These are phyloP conservation scores for Populus hybrid DNA, from an alignment of 441 rosid genomes.

Conservation along the genomic window DNA sequence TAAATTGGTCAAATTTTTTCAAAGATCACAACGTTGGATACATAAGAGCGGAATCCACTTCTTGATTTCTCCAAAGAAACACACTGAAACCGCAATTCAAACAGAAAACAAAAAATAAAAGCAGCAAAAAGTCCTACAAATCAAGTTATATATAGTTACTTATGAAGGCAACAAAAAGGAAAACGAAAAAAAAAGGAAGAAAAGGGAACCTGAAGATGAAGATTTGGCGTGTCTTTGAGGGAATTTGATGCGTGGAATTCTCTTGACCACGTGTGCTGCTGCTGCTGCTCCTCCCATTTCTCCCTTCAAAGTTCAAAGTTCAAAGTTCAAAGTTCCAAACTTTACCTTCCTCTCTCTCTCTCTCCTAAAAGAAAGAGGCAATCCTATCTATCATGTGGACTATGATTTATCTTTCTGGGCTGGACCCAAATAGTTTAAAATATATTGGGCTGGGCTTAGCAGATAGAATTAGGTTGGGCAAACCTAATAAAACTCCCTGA, in stretches of 20 bases:
- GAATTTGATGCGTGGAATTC: constrained; percentile 73
- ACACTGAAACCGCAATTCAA: background rate
- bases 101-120: background rate
- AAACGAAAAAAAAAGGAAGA: background rate
- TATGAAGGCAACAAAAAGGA: background rate
- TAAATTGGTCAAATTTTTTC: background rate
- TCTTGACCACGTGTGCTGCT: constrained; percentile 35
- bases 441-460: background rate
- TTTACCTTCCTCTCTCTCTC: constrained; percentile 1
- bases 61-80: background rate
- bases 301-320: too few species aligned
- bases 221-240: constrained; percentile 55
- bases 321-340: constrained; percentile 3
- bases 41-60: background rate
- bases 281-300: constrained; percentile 20
- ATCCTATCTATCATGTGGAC: background rate
- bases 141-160: background rate
- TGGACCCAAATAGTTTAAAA: background rate
- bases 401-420: background rate
- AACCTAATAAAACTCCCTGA: background rate
- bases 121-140: background rate
- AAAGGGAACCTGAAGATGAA: constrained; percentile 35
- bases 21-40: background rate
- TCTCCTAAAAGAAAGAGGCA: background rate
- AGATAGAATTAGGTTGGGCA: background rate